Percentiles rank a stretch among this genome's conserved stretches.
Evolutionary conservation across 352 stramenopile genomes (phyloP).

Genomic region (Phytophthora sojae): DNA sequence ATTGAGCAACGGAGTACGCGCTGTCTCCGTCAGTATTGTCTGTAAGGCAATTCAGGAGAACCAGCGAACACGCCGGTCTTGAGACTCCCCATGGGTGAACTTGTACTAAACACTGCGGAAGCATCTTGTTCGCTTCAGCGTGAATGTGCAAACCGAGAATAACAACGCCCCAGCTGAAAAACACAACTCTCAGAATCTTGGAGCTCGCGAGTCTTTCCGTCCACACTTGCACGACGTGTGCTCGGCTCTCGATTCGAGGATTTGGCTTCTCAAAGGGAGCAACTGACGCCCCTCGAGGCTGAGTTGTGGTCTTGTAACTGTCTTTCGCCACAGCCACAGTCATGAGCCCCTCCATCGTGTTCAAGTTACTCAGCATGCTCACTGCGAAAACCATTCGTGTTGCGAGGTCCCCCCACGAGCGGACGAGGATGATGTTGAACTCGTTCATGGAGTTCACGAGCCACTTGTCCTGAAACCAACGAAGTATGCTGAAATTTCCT

Average conservation of each 20-base stretch:
- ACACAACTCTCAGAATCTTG: slow-evolving; percentile 22
- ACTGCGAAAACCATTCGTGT: slow-evolving; percentile 41
- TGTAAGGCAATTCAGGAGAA: slow-evolving; percentile 36
- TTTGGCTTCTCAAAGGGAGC: slow-evolving; percentile 10
- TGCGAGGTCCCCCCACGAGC: slow-evolving; percentile 36
- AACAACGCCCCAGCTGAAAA: slow-evolving; percentile 38
- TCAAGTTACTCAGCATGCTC: slow-evolving; percentile 45
- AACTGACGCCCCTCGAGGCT: slow-evolving; percentile 15
- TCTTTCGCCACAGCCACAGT: slow-evolving; percentile 6
- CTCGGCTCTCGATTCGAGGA: not conserved
- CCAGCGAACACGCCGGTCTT: slow-evolving; percentile 31
- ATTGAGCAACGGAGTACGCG: slow-evolving; percentile 13
- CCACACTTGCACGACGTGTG: slow-evolving; percentile 14
- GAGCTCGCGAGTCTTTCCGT: slow-evolving; percentile 18
- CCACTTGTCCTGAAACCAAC: slow-evolving; percentile 45
- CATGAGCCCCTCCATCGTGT: slow-evolving; percentile 36
- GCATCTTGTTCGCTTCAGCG: slow-evolving; percentile 22
- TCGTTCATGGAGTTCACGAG: slow-evolving; percentile 43
- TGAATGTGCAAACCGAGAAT: slow-evolving; percentile 36
- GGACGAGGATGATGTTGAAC: slow-evolving; percentile 42
- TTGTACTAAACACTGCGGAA: slow-evolving; percentile 43
- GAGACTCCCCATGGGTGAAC: slow-evolving; percentile 36
- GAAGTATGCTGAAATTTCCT: slow-evolving; percentile 26
- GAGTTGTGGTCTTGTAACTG: not conserved
- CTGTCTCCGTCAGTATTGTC: slow-evolving; percentile 18